These are phyloP conservation scores for Penicillium vulpinum DNA, from an alignment of 2,329 filamentous ascomycete genomes.

Conservation along the genomic window DNA sequence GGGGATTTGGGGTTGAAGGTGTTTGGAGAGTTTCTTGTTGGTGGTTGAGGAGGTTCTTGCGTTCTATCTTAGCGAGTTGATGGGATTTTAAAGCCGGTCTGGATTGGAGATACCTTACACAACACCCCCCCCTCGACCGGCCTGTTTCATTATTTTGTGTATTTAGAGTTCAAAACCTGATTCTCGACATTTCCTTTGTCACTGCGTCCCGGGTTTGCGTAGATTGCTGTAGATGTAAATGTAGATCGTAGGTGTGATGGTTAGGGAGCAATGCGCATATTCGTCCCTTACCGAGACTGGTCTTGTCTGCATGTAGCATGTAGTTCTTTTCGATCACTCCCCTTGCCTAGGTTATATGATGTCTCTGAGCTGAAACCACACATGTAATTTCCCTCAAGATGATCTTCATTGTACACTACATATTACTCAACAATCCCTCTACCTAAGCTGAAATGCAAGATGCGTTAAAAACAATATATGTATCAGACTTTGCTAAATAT, in stretches of 20 bases:
- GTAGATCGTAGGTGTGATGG: not conserved
- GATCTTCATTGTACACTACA: not conserved
- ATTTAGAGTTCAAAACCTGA: conserved; percentile 44
- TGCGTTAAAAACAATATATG: not conserved
- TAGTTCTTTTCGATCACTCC: not conserved
- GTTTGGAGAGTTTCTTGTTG: not conserved
- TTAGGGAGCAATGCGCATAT: not conserved
- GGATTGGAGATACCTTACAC: conserved; percentile 21
- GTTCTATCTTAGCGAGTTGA: conserved; percentile 26
- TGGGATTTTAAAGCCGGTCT: conserved; percentile 32
- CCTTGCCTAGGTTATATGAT: not conserved
- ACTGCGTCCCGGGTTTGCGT: not conserved
- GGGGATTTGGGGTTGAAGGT: not conserved
- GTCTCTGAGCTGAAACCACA: not conserved
- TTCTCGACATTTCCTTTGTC: conserved; percentile 30
- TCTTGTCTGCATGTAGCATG: not conserved
- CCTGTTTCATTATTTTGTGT: conserved; percentile 43
- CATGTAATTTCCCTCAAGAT: not conserved
- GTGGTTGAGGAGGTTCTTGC: not conserved
- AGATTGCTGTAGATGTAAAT: not conserved
- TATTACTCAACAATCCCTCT: not conserved
- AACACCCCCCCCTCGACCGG: conserved; percentile 23
- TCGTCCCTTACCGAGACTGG: not conserved
- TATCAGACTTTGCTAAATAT: not conserved
- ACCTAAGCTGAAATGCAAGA: not conserved